Evolutionary conservation across 805 yeast species (phyloP).

Genomic region (Lipomyces yamanashiensis): DNA sequence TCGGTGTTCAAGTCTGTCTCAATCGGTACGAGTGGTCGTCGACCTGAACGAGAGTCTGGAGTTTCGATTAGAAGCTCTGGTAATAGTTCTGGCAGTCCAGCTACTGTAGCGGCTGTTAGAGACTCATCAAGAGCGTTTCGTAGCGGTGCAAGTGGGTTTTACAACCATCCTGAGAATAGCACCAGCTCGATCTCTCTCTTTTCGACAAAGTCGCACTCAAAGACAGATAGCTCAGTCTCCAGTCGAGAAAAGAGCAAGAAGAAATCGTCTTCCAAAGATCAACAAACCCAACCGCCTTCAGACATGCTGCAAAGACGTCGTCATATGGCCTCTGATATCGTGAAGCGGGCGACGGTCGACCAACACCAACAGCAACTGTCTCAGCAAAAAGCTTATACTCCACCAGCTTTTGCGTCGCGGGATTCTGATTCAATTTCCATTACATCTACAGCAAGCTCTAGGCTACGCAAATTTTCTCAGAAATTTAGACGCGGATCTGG

Average conservation of each 20-base stretch:
- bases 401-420: background rate
- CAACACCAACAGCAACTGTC: constrained; percentile 5
- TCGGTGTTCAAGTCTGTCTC: constrained; percentile 14
- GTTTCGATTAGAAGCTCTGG: background rate
- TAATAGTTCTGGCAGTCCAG: background rate
- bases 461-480: constrained; percentile 21
- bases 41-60: constrained; percentile 7
- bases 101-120: background rate
- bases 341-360: constrained; percentile 20
- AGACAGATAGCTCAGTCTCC: constrained; percentile 1
- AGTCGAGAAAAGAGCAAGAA: background rate
- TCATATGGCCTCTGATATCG: constrained; percentile 23
- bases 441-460: constrained; percentile 16
- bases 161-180: constrained; percentile 1
- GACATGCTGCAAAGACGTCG: constrained; percentile 25
- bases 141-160: background rate
- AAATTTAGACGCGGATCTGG: constrained; percentile 17
- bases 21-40: background rate
- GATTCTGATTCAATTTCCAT: constrained; percentile 21
- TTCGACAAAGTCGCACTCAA: constrained; percentile 1
- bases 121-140: constrained; percentile 1
- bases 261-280: background rate
- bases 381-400: background rate
- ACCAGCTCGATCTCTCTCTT: constrained; percentile 9
- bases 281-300: background rate